A percentile compares a stretch with the other conserved stretches of the same genome.
phyloP scores from a whole-genome alignment of 208 protist species.

The Vickermania ingenoplastis region DNA sequence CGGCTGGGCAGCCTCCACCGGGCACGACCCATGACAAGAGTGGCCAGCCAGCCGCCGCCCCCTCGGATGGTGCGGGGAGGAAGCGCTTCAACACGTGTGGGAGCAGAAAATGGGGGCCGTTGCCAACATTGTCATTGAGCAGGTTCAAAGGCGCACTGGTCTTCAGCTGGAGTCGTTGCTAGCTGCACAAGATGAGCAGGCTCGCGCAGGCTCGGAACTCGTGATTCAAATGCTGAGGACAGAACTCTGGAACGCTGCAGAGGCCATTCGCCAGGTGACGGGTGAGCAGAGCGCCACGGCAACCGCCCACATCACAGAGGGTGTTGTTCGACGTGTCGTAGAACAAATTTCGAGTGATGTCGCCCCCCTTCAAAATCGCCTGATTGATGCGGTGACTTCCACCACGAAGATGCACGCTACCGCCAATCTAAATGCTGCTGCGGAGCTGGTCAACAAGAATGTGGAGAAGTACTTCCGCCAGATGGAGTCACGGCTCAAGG shows the following conservation, averaged over 20 bases:
- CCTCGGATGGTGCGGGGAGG: conserved; percentile 11
- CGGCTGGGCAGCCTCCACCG: conserved; percentile 2
- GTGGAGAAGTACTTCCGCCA: conserved; percentile 8
- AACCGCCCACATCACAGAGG: not conserved
- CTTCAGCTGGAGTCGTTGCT: conserved; percentile 25
- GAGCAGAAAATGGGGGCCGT: conserved; percentile 52
- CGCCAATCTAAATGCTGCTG: not conserved
- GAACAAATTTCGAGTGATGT: not conserved
- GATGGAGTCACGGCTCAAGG: conserved; percentile 3
- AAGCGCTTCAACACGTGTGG: conserved; percentile 32
- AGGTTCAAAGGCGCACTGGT: conserved; percentile 18
- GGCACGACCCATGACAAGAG: not conserved
- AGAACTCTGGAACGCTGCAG: conserved; percentile 17
- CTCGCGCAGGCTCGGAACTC: conserved; percentile 27
- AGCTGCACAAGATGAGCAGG: conserved; percentile 18
- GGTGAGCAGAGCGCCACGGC: not conserved
- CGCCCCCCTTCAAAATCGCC: not conserved
- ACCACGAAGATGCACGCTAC: not conserved
- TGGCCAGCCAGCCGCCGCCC: not conserved
- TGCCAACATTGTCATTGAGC: conserved; percentile 47
- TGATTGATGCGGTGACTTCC: not conserved
- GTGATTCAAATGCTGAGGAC: conserved; percentile 35
- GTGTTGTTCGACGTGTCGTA: too few relatives aligned
- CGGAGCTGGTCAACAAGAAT: conserved; percentile 1
- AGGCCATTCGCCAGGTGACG: not conserved